A percentile compares a stretch with the other conserved stretches of the same genome.
These are phyloP conservation scores for Sambucus nigra DNA, from an alignment of 129 eudicot species.

Conservation along the genomic window DNA sequence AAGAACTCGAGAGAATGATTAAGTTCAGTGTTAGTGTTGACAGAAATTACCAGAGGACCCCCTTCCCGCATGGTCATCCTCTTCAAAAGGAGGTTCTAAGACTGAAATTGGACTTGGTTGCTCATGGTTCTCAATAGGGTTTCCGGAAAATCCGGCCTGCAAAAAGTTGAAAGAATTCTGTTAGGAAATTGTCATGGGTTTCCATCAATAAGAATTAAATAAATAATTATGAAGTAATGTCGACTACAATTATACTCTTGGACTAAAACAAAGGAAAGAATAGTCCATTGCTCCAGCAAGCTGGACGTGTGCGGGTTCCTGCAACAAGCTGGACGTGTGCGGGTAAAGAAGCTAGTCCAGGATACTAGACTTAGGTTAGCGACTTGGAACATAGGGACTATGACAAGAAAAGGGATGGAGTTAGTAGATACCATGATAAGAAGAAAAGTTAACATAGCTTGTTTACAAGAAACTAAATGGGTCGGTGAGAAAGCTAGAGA, in stretches of 20 bases:
- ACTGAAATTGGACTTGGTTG: conserved; percentile 95
- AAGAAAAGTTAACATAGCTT: too few species aligned
- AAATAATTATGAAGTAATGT: too few species aligned
- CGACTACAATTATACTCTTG: not conserved
- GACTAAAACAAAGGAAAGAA: not conserved
- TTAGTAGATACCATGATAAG: too few species aligned
- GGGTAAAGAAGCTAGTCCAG: too few species aligned
- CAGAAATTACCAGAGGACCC: conserved; percentile 38
- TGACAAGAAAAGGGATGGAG: too few species aligned
- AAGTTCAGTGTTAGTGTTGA: not conserved
- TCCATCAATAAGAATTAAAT: not conserved
- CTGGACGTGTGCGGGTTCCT: too few species aligned
- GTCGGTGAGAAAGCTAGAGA: too few species aligned
- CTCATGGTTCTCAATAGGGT: conserved; percentile 55
- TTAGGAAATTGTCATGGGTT: not conserved
- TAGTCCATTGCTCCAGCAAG: not conserved
- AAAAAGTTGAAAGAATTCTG: conserved; percentile 14
- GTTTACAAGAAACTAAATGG: too few species aligned
- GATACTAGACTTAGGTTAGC: too few species aligned
- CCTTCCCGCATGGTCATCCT: conserved; percentile 33
- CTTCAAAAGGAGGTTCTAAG: conserved; percentile 66
- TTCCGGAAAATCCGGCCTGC: conserved; percentile 44
- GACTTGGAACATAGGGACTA: too few species aligned
- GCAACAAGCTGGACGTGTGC: too few species aligned
- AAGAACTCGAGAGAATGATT: not conserved